A percentile compares a stretch with the other conserved stretches of the same genome.
Evolutionary conservation across 2,329 filamentous ascomycete genomes (phyloP).

Genomic region (Aspergillus pseudoterreus): DNA sequence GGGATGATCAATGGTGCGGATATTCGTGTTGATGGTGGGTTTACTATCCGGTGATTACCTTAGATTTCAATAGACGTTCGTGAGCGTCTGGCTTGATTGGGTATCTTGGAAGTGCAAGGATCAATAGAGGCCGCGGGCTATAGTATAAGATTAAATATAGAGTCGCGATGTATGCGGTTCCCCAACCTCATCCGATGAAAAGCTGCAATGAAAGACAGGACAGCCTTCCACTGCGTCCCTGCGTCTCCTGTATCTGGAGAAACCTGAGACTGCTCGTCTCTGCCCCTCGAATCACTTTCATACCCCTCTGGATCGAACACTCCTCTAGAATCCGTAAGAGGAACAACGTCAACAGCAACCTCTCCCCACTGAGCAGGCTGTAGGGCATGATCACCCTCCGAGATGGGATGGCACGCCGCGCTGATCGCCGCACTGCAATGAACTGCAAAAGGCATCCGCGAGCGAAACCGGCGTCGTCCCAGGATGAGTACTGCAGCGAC

Average conservation of each 20-base stretch:
- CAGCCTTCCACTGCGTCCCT: neutral
- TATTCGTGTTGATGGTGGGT: conserved; percentile 39
- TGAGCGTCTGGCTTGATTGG: neutral
- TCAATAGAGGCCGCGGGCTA: neutral
- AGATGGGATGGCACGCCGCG: conserved; percentile 27
- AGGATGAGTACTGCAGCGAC: neutral
- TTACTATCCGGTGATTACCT: conserved; percentile 29
- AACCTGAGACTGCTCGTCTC: too few species aligned
- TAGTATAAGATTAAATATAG: neutral
- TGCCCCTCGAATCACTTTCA: too few species aligned
- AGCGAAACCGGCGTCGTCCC: conserved; percentile 8
- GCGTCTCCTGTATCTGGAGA: too few species aligned
- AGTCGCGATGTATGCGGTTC: neutral
- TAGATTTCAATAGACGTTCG: neutral
- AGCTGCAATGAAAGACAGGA: neutral
- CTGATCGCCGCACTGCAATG: conserved; percentile 26
- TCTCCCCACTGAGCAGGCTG: neutral
- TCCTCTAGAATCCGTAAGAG: too few species aligned
- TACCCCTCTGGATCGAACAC: too few species aligned
- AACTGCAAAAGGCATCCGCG: conserved; percentile 28
- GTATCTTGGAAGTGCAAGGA: neutral
- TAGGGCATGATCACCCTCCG: neutral
- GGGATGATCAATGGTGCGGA: conserved; percentile 42
- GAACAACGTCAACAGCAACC: neutral
- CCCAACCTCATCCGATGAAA: neutral